Base-by-base conservation (phyloP, 371 early-diverging fungal species). In the Mucor mucedo region DNA sequence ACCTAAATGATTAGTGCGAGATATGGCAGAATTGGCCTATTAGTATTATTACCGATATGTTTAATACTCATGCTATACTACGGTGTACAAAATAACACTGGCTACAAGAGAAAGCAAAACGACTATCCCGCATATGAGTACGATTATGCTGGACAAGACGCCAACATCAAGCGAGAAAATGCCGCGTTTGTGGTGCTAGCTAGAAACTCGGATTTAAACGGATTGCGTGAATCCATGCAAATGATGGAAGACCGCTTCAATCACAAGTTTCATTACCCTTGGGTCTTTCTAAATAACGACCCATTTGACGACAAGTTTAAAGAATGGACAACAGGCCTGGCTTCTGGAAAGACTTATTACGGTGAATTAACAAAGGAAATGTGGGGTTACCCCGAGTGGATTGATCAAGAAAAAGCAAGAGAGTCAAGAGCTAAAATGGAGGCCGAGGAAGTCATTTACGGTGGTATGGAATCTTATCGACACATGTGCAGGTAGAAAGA, bases 401-500 rank as follows among this genome's bases (percentile, higher is more conserved):
- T 93, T 55, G 83, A 93, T 69, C 76, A 78, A 67, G 76, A 83
- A 4, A 80, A 77, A 52, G 90, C 89, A 6, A 68, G 70, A 16
- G 64, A 78, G 30, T 79, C 79, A 5, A 69, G 73, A 52, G 72
- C 80, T 16, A 62, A 73, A 30, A 83, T 94, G 91, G 81, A 83
- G 58, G 72, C 69, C 14, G 73, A 78, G 7, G 68, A 76, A 9
- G 87, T 96, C 16, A 87, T 93, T 32, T 98, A 98, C 70, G 98
- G 93, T 21, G 93, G 86, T 1, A 84, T 84, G 39, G 81, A 91
- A 64, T 88, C 94, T 7, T 98, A 98, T 75, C 88, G 96, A 53
- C 93, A 97, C 69, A 98, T 98, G 98, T 98, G 98, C 79, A 82
- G 94, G 84, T 86, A 63, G 4, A 35, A 35, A 35, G 35, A 35